Conservation (phyloP, 148 eudicot species). For the Camellia granthamiana region DNA sequence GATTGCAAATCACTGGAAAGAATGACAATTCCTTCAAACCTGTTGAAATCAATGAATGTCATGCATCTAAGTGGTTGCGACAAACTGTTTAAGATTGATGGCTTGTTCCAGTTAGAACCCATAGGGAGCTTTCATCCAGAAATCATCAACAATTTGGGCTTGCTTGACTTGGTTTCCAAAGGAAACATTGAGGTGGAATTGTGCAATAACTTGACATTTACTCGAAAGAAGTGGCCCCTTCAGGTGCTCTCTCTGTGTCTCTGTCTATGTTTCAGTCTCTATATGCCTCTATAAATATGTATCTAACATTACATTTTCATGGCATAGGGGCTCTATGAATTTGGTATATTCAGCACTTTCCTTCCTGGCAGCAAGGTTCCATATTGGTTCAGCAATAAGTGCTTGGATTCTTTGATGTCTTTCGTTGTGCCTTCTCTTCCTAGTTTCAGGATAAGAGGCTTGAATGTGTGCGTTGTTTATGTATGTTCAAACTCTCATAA, state of each 20-base stretch:
- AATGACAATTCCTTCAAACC: slow-evolving; percentile 12
- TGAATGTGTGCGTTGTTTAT: slow-evolving; percentile 16
- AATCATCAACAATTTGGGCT: background rate
- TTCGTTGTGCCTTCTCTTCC: slow-evolving; percentile 1
- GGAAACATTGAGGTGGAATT: slow-evolving; percentile 6
- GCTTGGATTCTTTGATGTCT: background rate
- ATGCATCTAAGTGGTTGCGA: slow-evolving; percentile 4
- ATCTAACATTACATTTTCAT: background rate
- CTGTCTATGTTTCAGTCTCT: too few relatives aligned
- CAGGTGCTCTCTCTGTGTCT: slow-evolving; percentile 18
- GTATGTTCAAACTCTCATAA: background rate
- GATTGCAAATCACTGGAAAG: slow-evolving; percentile 13
- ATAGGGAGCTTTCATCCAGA: background rate
- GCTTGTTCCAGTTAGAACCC: slow-evolving; percentile 17
- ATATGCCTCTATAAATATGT: too few relatives aligned
- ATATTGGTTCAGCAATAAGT: background rate
- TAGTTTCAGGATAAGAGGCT: slow-evolving; percentile 1
- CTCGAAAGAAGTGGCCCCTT: slow-evolving; percentile 2
- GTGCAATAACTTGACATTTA: slow-evolving; percentile 6
- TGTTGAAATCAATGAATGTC: background rate
- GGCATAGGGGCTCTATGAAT: slow-evolving; percentile 19
- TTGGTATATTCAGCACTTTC: slow-evolving; percentile 16
- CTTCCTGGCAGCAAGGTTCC: slow-evolving; percentile 15
- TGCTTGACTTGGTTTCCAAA: slow-evolving; percentile 8
- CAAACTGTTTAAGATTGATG: slow-evolving; percentile 11